These are phyloP conservation scores for Senecio squalidus DNA, from an alignment of 140 eudicot species.

Conservation along the genomic window DNA sequence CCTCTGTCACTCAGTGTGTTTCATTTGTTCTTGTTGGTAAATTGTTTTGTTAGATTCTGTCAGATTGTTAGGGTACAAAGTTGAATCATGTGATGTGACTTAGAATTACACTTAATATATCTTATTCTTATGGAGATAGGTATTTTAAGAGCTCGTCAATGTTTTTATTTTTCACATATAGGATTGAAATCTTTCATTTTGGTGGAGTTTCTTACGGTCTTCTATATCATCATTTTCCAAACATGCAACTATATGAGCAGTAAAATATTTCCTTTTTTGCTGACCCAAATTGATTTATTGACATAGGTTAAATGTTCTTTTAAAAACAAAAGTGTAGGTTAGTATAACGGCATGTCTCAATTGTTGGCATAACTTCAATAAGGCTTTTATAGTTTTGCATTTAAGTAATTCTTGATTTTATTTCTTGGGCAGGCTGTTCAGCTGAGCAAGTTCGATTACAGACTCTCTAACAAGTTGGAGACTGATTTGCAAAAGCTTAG, in stretches of 20 bases:
- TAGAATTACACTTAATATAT: background rate
- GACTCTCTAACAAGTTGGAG: conserved; percentile 80
- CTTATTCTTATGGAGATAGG: background rate
- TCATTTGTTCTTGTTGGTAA: too few relatives aligned
- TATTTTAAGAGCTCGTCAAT: background rate
- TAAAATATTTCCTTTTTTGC: background rate
- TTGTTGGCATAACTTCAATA: background rate
- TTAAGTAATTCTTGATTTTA: conserved; percentile 4
- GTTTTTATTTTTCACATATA: background rate
- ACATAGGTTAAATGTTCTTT: background rate
- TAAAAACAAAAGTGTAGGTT: too few relatives aligned
- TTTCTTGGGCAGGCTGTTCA: conserved; percentile 73
- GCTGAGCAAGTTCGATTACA: conserved; percentile 89
- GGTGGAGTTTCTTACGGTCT: too few relatives aligned
- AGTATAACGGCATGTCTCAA: too few relatives aligned
- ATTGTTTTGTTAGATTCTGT: too few relatives aligned
- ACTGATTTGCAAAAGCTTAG: conserved; percentile 92
- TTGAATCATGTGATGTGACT: too few relatives aligned
- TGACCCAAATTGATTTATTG: background rate
- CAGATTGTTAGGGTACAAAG: too few relatives aligned
- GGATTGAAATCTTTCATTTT: background rate
- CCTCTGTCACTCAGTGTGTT: too few relatives aligned
- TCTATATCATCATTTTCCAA: conserved; percentile 1
- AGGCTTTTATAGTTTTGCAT: background rate
- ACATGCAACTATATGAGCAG: background rate